These are phyloP conservation scores for Pichia gijzeniarum DNA, from an alignment of 805 yeast genomes.

Conservation along the genomic window DNA sequence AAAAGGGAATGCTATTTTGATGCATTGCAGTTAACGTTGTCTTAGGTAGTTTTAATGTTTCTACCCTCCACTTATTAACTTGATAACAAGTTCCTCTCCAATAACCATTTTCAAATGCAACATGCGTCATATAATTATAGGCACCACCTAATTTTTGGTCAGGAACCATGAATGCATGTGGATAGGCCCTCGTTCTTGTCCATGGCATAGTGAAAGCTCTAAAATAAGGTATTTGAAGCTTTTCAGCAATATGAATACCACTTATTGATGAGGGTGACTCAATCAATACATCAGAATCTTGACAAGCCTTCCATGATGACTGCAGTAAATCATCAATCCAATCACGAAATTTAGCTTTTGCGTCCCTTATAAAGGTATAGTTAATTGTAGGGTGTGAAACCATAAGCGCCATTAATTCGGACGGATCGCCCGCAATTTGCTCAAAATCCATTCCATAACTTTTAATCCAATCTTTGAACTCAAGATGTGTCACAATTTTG, in stretches of 20 bases:
- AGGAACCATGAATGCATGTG: conserved; percentile 93
- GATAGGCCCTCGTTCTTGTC: conserved; percentile 93
- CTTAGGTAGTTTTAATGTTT: conserved; percentile 53
- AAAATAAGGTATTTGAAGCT: conserved; percentile 80
- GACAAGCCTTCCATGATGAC: conserved; percentile 85
- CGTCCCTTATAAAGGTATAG: conserved; percentile 76
- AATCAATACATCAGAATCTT: conserved; percentile 71
- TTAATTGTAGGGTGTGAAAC: conserved; percentile 86
- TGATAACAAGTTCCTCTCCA: conserved; percentile 91
- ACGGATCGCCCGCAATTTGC: conserved; percentile 87
- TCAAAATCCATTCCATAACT: conserved; percentile 61
- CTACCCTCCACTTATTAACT: conserved; percentile 81
- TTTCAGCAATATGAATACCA: conserved; percentile 93
- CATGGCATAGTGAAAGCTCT: conserved; percentile 98
- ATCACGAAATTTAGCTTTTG: conserved; percentile 65
- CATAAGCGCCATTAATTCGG: conserved; percentile 87
- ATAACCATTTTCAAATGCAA: conserved; percentile 83
- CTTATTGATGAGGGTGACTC: conserved; percentile 98
- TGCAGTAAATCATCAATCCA: conserved; percentile 75
- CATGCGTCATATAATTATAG: conserved; percentile 87
- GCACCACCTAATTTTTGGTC: conserved; percentile 91
- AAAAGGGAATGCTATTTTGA: conserved; percentile 76
- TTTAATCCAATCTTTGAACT: conserved; percentile 71
- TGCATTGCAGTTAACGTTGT: conserved; percentile 68
- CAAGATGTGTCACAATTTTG: conserved; percentile 78